These are phyloP conservation scores for Aureobasidium sp. DNA, from an alignment of 2,329 filamentous ascomycete genomes.

Conservation along the genomic window DNA sequence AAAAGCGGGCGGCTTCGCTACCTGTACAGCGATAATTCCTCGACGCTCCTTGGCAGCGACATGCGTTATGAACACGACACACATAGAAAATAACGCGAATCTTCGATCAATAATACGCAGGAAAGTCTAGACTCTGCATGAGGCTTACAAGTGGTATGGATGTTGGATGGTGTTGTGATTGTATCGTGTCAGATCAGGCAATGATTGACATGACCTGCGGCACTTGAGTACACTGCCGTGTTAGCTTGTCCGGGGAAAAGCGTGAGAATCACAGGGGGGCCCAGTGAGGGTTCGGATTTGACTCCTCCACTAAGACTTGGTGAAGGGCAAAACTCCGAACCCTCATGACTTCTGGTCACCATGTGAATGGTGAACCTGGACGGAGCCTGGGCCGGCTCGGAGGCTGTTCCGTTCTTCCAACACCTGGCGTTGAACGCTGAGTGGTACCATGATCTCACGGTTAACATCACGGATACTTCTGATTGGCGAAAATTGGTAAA, in stretches of 20 bases:
- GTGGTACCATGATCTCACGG: neutral
- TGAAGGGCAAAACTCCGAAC: too few relatives aligned
- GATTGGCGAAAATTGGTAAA: neutral
- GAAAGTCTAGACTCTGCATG: neutral
- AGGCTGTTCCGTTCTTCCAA: neutral
- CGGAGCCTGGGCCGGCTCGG: neutral
- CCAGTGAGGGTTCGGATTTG: too few relatives aligned
- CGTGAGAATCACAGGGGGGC: neutral
- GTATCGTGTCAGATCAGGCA: neutral
- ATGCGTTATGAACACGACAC: neutral
- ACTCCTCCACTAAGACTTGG: too few relatives aligned
- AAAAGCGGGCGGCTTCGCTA: neutral
- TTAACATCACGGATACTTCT: neutral
- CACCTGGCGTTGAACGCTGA: neutral
- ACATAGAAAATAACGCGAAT: neutral
- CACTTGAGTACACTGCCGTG: neutral
- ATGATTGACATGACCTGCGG: neutral
- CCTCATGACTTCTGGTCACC: too few relatives aligned
- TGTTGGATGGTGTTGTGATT: neutral
- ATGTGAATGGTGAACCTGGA: neutral
- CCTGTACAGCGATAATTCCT: neutral
- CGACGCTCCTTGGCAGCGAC: neutral
- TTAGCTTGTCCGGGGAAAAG: constrained; percentile 1
- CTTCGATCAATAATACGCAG: neutral
- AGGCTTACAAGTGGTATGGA: neutral